phyloP scores from a whole-genome alignment of 2,329 filamentous ascomycete species.

The Cercospora sesami region DNA sequence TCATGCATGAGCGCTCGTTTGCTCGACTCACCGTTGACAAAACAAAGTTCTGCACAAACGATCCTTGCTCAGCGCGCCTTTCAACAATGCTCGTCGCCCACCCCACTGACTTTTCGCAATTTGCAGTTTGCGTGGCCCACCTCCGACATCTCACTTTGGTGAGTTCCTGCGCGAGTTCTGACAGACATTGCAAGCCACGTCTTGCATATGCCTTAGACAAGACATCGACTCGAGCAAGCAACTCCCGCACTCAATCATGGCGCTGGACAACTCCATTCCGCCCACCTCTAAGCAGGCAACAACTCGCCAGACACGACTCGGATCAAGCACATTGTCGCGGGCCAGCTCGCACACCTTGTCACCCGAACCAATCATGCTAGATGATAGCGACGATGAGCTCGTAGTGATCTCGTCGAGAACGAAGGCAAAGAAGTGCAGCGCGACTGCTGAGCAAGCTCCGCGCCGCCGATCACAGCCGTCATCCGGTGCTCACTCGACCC shows the following conservation, averaged over 20 bases:
- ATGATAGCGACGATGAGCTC: background rate
- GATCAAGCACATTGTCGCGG: too few relatives aligned
- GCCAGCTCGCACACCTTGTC: constrained; percentile 1
- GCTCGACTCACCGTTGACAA: background rate
- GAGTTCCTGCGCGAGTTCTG: background rate
- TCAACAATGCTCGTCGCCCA: background rate
- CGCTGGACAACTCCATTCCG: background rate
- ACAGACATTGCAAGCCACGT: background rate
- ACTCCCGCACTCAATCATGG: background rate
- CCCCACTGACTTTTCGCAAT: background rate
- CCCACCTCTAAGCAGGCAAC: background rate
- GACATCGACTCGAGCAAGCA: background rate
- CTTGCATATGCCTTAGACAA: background rate
- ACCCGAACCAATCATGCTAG: background rate
- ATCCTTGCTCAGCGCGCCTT: background rate
- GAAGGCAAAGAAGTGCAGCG: background rate
- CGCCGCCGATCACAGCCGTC: background rate
- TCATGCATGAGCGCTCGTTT: background rate
- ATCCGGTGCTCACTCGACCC: background rate
- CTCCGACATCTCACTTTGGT: background rate
- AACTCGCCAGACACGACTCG: too few relatives aligned
- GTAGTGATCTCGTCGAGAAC: background rate
- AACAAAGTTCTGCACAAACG: background rate
- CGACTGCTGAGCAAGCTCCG: background rate
- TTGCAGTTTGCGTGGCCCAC: background rate